phyloP scores from a whole-genome alignment of 345 rosid species.

The Melaleuca quinquenervia region DNA sequence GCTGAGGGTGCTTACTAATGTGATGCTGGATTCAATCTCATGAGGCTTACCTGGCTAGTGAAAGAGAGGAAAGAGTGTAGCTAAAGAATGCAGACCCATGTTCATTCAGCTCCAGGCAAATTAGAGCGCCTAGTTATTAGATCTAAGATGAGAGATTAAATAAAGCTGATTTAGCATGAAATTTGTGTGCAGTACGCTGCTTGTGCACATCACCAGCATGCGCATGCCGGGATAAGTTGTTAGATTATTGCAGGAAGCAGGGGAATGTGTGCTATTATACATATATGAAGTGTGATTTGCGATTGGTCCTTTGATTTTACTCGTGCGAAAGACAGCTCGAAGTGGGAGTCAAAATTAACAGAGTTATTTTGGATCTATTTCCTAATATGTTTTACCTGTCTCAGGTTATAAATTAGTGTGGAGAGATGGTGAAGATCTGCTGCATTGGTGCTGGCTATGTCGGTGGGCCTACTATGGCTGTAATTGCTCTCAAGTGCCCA shows the following conservation, averaged over 20 bases:
- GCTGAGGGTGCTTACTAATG: not conserved
- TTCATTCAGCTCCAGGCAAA: not conserved
- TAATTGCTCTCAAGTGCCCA: conserved; percentile 90
- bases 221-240: not conserved
- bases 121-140: not conserved
- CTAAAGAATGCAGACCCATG: not conserved
- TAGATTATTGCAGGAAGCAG: not conserved
- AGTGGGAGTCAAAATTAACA: not conserved
- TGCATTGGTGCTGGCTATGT: conserved; percentile 98
- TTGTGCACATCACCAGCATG: not conserved
- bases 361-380: not conserved
- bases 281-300: not conserved
- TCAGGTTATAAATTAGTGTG: conserved; percentile 5
- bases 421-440: conserved; percentile 92
- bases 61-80: not conserved
- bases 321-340: not conserved
- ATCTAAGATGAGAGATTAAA: not conserved
- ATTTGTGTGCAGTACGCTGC: not conserved
- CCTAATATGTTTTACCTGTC: not conserved
- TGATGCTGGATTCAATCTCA: not conserved
- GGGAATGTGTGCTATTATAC: not conserved
- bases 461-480: conserved; percentile 96
- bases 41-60: not conserved
- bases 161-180: not conserved
- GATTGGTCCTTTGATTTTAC: not conserved